These are phyloP conservation scores for Skeletonema grethae DNA, from an alignment of 108 stramenopile species.

Conservation along the genomic window DNA sequence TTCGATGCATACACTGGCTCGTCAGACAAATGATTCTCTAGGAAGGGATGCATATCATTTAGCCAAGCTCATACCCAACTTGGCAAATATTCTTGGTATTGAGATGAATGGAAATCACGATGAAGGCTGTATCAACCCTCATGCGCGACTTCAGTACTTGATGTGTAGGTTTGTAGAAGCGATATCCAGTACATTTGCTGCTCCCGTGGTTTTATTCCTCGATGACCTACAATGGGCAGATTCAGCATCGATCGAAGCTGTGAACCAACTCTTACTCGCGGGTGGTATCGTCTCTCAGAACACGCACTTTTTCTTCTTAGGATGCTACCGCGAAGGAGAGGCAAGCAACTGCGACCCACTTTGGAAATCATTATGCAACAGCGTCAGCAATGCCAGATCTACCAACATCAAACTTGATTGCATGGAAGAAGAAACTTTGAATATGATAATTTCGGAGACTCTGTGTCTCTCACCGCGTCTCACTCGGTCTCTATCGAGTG, in stretches of 20 bases:
- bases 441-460: neutral
- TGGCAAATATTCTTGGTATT: slow-evolving; percentile 5
- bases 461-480: slow-evolving; percentile 13
- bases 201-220: slow-evolving; percentile 34
- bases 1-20: neutral
- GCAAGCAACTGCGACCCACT: neutral
- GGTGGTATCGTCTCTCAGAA: neutral
- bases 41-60: slow-evolving; percentile 13
- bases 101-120: neutral
- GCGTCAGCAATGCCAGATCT: neutral
- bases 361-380: slow-evolving; percentile 1
- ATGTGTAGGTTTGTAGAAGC: slow-evolving; percentile 30
- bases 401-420: slow-evolving; percentile 9
- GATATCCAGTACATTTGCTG: slow-evolving; percentile 13
- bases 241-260: slow-evolving; percentile 4
- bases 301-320: too few relatives aligned
- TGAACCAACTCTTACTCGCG: slow-evolving; percentile 5
- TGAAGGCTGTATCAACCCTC: slow-evolving; percentile 20
- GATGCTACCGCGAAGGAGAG: slow-evolving; percentile 7
- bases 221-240: slow-evolving; percentile 31
- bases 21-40: neutral
- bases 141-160: slow-evolving; percentile 26
- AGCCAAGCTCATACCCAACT: slow-evolving; percentile 29
- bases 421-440: slow-evolving; percentile 10
- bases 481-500: neutral